phyloP scores from a whole-genome alignment of 495 filamentous ascomycete genomes.

The Aspergillus saccharolyticus region DNA sequence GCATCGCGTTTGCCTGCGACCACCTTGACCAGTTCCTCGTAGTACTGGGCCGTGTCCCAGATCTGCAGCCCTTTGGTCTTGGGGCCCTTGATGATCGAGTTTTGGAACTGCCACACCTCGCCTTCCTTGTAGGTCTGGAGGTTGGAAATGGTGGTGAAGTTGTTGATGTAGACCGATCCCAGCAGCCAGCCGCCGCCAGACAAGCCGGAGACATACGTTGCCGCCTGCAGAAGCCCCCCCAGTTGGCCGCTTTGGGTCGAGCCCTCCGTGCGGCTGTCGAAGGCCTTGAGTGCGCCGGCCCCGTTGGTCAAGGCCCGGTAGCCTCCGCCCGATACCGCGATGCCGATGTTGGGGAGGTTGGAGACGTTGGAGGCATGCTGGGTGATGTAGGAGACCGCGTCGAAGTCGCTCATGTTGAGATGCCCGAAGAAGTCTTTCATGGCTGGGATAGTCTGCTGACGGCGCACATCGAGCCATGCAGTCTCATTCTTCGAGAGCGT shows the following conservation, averaged over 20 bases:
- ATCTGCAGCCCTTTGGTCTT: constrained; percentile 39
- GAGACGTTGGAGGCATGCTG: constrained; percentile 47
- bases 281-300: constrained; percentile 76
- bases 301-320: constrained; percentile 82
- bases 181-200: constrained; percentile 85
- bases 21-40: constrained; percentile 51
- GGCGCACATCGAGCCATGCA: constrained; percentile 55
- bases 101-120: constrained; percentile 63
- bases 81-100: constrained; percentile 65
- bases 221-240: constrained; percentile 68
- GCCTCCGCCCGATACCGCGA: constrained; percentile 58
- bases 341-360: constrained; percentile 55
- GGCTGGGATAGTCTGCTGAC: constrained; percentile 53
- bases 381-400: constrained; percentile 66
- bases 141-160: constrained; percentile 64
- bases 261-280: constrained; percentile 66
- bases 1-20: constrained; percentile 65
- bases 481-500: constrained; percentile 59
- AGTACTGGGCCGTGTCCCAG: constrained; percentile 54
- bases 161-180: constrained; percentile 75
- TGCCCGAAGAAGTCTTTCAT: constrained; percentile 64
- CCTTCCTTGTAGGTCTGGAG: constrained; percentile 47
- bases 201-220: constrained; percentile 75
- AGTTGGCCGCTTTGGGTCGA: constrained; percentile 62
- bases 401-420: constrained; percentile 66